Evolutionary conservation across 257 asterid species (phyloP).

Genomic region (Plantago elongata): DNA sequence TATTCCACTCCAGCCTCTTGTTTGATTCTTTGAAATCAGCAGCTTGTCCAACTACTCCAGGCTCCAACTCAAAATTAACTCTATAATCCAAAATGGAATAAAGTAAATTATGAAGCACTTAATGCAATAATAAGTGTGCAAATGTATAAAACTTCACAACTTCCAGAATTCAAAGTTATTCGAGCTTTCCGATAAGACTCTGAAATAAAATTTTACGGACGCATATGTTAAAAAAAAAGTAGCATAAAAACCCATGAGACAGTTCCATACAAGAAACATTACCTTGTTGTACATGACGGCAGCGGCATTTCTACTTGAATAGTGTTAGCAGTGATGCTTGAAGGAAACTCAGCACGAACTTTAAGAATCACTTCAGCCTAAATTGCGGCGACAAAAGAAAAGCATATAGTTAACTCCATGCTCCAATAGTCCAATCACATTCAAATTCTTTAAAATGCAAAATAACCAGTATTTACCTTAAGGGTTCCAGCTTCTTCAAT

Average conservation of each 20-base stretch:
- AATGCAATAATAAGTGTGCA: constrained; percentile 1
- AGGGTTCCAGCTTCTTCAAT: constrained; percentile 91
- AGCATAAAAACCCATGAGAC: not conserved
- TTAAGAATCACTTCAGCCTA: constrained; percentile 97
- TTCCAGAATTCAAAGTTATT: no score
- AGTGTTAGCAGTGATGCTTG: constrained; percentile 83
- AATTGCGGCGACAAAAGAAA: constrained; percentile 22
- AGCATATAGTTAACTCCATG: constrained; percentile 14
- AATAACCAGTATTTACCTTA: constrained; percentile 44
- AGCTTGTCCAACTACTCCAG: constrained; percentile 79
- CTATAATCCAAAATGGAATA: constrained; percentile 34
- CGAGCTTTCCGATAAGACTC: no score
- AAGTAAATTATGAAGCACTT: constrained; percentile 6
- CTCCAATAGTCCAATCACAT: constrained; percentile 10
- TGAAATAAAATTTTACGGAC: no score
- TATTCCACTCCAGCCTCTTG: constrained; percentile 79
- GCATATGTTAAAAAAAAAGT: no score
- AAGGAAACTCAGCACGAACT: constrained; percentile 91
- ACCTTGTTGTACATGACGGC: constrained; percentile 92
- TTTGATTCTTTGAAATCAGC: constrained; percentile 95
- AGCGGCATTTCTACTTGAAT: constrained; percentile 86
- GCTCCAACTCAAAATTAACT: constrained; percentile 89
- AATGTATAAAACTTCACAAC: not conserved
- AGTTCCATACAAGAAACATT: constrained; percentile 4
- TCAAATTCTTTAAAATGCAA: constrained; percentile 1